A percentile compares a stretch with the other conserved stretches of the same genome.
Evolutionary conservation across 2,329 filamentous ascomycete species (phyloP).

Genomic region (Claviceps africana): DNA sequence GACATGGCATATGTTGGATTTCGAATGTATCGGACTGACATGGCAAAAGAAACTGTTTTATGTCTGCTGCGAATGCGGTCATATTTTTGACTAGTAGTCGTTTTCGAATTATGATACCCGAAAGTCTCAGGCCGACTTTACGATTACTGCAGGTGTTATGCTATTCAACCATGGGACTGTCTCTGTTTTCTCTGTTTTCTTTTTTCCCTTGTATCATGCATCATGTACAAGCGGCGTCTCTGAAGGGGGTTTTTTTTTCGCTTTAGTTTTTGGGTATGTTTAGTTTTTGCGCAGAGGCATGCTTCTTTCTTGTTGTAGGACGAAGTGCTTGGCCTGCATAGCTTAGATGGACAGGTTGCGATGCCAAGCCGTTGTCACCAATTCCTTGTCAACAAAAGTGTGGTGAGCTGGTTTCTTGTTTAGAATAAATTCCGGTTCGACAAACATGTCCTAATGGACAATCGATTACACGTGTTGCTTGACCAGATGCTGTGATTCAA

Average conservation of each 20-base stretch:
- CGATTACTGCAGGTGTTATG: neutral
- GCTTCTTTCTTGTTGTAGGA: neutral
- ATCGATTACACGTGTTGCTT: neutral
- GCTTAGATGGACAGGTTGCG: neutral
- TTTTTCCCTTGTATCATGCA: neutral
- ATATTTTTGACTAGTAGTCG: conserved; percentile 53
- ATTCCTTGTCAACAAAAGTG: neutral
- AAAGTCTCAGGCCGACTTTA: neutral
- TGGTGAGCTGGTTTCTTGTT: neutral
- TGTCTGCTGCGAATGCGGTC: conserved; percentile 86
- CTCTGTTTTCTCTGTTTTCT: neutral
- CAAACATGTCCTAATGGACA: neutral
- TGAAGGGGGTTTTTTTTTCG: neutral
- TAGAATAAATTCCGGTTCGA: neutral
- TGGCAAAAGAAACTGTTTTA: conserved; percentile 75
- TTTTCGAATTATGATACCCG: conserved; percentile 4
- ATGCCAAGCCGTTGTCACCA: neutral
- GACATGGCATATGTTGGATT: neutral
- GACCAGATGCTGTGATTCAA: neutral
- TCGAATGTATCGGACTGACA: conserved; percentile 6
- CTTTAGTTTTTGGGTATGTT: too few species aligned
- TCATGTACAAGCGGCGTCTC: neutral
- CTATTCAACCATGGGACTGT: neutral
- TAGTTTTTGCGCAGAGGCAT: neutral
- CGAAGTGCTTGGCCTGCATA: neutral